phyloP scores from a whole-genome alignment of 768 basidiomycete genomes.

The Candolleomyces efflorescens region DNA sequence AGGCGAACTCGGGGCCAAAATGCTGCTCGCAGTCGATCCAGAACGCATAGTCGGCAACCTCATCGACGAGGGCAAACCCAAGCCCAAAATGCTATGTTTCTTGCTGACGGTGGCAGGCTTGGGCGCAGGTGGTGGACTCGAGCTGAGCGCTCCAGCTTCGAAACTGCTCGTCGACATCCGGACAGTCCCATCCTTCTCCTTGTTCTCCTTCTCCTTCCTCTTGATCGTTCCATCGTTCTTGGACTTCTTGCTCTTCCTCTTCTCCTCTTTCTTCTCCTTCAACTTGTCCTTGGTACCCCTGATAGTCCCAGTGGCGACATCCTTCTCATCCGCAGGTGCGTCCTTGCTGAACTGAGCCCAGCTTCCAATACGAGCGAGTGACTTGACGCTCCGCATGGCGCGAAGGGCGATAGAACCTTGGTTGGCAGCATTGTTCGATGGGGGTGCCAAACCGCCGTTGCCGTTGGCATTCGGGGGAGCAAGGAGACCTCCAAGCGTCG shows the following conservation, averaged over 20 bases:
- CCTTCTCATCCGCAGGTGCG: conserved; percentile 18
- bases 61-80: conserved; percentile 57
- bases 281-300: conserved; percentile 29
- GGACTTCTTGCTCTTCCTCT: conserved; percentile 14
- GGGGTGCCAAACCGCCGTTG: background rate
- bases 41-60: conserved; percentile 38
- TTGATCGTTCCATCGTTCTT: conserved; percentile 20
- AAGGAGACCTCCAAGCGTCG: conserved; percentile 32
- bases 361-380: conserved; percentile 66
- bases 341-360: conserved; percentile 51
- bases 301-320: conserved; percentile 23
- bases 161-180: conserved; percentile 61
- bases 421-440: conserved; percentile 8
- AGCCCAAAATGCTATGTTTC: conserved; percentile 59
- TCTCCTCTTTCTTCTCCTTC: conserved; percentile 31
- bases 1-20: conserved; percentile 8
- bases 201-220: conserved; percentile 19
- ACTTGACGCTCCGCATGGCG: conserved; percentile 73
- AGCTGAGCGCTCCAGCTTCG: conserved; percentile 54
- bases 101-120: conserved; percentile 36
- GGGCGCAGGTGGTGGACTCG: conserved; percentile 19
- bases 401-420: conserved; percentile 71
- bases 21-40: conserved; percentile 35
- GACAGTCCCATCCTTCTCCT: conserved; percentile 29
- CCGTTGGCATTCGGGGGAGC: conserved; percentile 25